Base-by-base conservation (phyloP, 352 stramenopile genomes). In the Aphanomyces stellatus region DNA sequence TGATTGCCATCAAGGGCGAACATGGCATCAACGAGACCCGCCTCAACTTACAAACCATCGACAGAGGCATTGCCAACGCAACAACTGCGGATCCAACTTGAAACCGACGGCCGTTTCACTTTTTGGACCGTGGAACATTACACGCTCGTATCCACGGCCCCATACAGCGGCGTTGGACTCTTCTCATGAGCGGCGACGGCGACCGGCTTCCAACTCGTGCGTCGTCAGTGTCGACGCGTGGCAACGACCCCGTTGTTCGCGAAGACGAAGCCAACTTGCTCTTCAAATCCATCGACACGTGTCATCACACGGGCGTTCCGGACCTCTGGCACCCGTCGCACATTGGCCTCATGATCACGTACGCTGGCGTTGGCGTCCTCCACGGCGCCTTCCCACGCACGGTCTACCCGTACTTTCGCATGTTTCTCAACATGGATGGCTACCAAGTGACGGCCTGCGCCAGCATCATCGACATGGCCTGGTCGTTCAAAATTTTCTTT, bases 401-500 rank as follows among this genome's bases (percentile, higher is more conserved):
- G 27, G 72, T 85, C 42, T 83, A 81, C 42, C 80, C 80, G 25
- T 85, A 84, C 64, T 59, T 88, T 42, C 71, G 75, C 59, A 77
- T 79, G 57, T 86, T 86, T 66, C 73, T 86, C 61, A 88, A 84
- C 60, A 76, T 82, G 35, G 69, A 74, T 0, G 79, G 75, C 4
- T 74, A 76, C 22, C 70, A 77, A 37, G 79, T 76, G 0, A 77
- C 79, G 1, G 74, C 79, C 7, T 78, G 76, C 1, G 42, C 62
- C 8, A 75, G 76, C 15, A 71, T 85, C 3, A 74, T 88, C 11
- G 71, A 77, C 25, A 41, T 88, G 0, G 77, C 75, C 0, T 88
- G 78, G 77, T 84, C 74, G 46, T 86, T 88, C 48, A 88, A 88
- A 67, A 72, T 86, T 7, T 81, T 87, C 53, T 74, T 82, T 53